Conservation (phyloP, 2,329 filamentous ascomycete species). For the Colletotrichum orchidophilum region DNA sequence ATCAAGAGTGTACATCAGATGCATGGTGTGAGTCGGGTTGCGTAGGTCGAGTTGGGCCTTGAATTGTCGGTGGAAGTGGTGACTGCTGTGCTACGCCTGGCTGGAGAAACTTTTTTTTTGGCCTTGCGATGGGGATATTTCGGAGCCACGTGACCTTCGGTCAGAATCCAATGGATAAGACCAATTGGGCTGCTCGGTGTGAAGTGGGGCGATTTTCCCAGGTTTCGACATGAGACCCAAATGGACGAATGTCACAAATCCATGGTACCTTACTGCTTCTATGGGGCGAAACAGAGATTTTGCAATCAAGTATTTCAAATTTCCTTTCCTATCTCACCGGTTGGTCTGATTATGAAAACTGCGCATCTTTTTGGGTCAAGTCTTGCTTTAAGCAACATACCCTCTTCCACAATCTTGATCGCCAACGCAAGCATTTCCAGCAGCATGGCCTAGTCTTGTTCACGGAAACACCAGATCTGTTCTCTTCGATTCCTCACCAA, state of each 20-base stretch:
- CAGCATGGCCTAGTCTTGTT: too few relatives aligned
- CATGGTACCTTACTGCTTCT: too few relatives aligned
- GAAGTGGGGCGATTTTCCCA: background rate
- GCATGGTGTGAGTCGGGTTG: conserved; percentile 16
- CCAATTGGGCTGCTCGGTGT: background rate
- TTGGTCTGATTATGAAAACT: too few relatives aligned
- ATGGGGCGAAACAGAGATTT: too few relatives aligned
- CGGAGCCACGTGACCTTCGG: background rate
- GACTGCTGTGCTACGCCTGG: background rate
- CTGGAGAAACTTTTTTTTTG: conserved; percentile 21
- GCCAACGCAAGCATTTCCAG: too few relatives aligned
- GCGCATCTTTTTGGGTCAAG: too few relatives aligned
- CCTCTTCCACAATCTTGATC: too few relatives aligned
- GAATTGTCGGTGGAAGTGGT: background rate
- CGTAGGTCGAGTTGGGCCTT: background rate
- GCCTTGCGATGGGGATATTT: conserved; percentile 4
- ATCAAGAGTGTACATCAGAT: conserved; percentile 79
- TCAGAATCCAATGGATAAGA: background rate
- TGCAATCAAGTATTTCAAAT: too few relatives aligned
- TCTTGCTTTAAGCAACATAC: too few relatives aligned
- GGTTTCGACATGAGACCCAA: background rate
- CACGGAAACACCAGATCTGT: too few relatives aligned
- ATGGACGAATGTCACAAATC: too few relatives aligned
- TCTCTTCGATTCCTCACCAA: background rate
- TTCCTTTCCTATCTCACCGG: too few relatives aligned